Percentiles rank a stretch among this genome's conserved stretches.
Conservation (phyloP, 192 early-diverging fungal species). For the Podochytrium sp. region DNA sequence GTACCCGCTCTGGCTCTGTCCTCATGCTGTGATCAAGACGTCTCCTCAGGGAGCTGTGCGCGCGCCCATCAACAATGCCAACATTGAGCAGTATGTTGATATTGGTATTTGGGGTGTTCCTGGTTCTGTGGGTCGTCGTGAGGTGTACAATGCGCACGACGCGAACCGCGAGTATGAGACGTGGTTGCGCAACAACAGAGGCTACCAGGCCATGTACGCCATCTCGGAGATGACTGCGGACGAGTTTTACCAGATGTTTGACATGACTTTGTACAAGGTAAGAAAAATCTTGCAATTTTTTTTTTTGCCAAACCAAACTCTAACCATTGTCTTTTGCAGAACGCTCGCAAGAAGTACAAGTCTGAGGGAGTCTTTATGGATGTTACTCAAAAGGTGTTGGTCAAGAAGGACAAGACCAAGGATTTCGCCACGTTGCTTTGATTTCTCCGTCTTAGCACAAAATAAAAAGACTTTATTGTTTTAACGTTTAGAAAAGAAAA, state of each 20-base stretch:
- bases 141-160: conserved; percentile 32
- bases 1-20: conserved; percentile 48
- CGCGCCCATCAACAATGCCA: conserved; percentile 20
- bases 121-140: conserved; percentile 19
- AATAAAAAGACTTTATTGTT: neutral
- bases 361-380: conserved; percentile 39
- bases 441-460: neutral
- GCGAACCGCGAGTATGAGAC: conserved; percentile 34
- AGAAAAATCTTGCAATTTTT: neutral
- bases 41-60: conserved; percentile 29
- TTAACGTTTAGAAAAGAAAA: neutral
- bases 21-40: conserved; percentile 35
- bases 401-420: conserved; percentile 17
- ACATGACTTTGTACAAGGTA: conserved; percentile 41
- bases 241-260: conserved; percentile 50
- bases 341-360: conserved; percentile 35
- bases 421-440: conserved; percentile 18
- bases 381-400: conserved; percentile 32
- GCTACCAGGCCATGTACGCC: conserved; percentile 46
- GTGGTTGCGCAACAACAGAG: conserved; percentile 30
- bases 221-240: conserved; percentile 31
- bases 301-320: neutral
- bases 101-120: conserved; percentile 49
- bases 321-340: neutral
- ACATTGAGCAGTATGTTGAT: conserved; percentile 45